A percentile compares a stretch with the other conserved stretches of the same genome.
These are phyloP conservation scores for Sugiyamaella pinicola DNA, from an alignment of 1,139 yeast species.

Conservation along the genomic window DNA sequence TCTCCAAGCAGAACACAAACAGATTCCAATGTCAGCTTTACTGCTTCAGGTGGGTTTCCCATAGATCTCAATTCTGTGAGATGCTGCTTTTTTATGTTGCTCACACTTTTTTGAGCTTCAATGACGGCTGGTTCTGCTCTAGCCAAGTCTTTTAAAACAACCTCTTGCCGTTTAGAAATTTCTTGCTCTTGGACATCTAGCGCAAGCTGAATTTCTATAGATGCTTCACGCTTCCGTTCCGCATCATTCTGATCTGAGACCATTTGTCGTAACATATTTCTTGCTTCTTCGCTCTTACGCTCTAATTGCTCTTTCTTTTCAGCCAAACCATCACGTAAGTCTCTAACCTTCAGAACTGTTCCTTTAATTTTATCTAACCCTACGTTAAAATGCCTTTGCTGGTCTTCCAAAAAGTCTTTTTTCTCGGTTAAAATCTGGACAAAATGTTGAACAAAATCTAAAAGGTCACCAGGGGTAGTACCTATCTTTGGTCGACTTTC, in stretches of 20 bases:
- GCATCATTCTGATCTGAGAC: constrained; percentile 90
- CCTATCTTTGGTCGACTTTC: constrained; percentile 5
- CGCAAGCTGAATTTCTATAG: constrained; percentile 72
- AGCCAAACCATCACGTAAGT: constrained; percentile 57
- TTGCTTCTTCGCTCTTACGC: constrained; percentile 68
- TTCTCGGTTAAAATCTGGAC: constrained; percentile 48
- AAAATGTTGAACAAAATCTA: constrained; percentile 57
- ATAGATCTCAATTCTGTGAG: constrained; percentile 86
- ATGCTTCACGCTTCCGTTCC: constrained; percentile 85
- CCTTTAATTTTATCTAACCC: constrained; percentile 80
- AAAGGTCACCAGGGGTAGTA: constrained; percentile 58
- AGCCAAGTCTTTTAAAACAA: constrained; percentile 65
- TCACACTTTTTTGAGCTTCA: constrained; percentile 86
- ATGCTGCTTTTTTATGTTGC: constrained; percentile 89
- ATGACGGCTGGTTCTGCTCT: constrained; percentile 81
- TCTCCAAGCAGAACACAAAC: constrained; percentile 83
- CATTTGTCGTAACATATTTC: constrained; percentile 71
- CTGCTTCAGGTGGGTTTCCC: constrained; percentile 89
- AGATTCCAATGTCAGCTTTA: constrained; percentile 82
- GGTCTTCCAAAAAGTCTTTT: constrained; percentile 58
- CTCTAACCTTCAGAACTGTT: constrained; percentile 72
- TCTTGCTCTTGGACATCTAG: constrained; percentile 67
- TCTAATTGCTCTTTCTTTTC: constrained; percentile 54
- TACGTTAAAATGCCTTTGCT: constrained; percentile 68
- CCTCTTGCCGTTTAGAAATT: constrained; percentile 55